A percentile compares a stretch with the other conserved stretches of the same genome.
Evolutionary conservation across 371 early-diverging fungal species (phyloP).

Genomic region (Mucor velutinosus): DNA sequence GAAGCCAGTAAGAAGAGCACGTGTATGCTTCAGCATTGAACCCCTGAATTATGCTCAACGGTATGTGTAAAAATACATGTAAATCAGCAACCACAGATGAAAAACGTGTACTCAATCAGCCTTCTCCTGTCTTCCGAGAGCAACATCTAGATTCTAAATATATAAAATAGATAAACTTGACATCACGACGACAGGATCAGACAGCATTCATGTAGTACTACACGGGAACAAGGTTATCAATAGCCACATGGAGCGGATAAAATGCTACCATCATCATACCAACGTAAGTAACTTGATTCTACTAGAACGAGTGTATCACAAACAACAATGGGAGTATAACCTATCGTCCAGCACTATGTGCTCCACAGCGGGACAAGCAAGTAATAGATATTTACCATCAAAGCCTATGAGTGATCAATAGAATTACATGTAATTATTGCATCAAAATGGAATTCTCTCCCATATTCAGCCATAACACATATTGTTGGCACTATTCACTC

Average conservation of each 20-base stretch:
- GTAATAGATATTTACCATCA: too few species aligned
- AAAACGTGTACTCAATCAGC: neutral
- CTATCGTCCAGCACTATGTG: neutral
- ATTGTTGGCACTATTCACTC: too few species aligned
- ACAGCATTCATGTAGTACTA: neutral
- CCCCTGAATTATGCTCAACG: neutral
- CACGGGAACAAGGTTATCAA: neutral
- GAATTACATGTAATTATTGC: too few species aligned
- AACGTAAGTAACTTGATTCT: neutral
- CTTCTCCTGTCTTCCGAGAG: too few species aligned
- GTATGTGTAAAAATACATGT: neutral
- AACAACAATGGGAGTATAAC: neutral
- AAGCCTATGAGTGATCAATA: too few species aligned
- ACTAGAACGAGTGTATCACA: neutral
- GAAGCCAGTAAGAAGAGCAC: neutral
- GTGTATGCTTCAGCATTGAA: neutral
- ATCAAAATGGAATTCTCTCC: too few species aligned
- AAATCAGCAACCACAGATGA: neutral
- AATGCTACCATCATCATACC: neutral
- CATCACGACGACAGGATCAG: conserved; percentile 1
- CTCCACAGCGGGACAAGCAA: too few species aligned
- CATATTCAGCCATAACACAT: too few species aligned
- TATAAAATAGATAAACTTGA: neutral
- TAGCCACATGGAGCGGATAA: too few species aligned
- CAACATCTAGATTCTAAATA: too few species aligned